Evolutionary conservation across 2,329 filamentous ascomycete species (phyloP).

Genomic region (Alternaria gaisen): DNA sequence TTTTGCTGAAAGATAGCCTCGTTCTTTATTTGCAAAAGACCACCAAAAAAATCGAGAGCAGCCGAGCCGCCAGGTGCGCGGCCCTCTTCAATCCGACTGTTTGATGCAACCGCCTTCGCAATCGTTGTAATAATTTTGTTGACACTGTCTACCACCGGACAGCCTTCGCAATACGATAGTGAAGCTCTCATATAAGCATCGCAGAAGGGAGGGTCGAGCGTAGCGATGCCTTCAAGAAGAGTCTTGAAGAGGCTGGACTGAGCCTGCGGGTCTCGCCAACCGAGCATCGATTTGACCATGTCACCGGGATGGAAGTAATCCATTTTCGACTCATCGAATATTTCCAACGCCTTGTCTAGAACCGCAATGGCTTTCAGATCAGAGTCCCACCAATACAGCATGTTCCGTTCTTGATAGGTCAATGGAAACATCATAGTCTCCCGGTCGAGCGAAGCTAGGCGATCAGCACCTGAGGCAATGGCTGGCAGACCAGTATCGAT

Average conservation of each 20-base stretch:
- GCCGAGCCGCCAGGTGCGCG: slow-evolving; percentile 33
- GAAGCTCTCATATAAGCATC: slow-evolving; percentile 47
- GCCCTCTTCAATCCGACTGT: slow-evolving; percentile 23
- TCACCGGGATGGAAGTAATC: slow-evolving; percentile 47
- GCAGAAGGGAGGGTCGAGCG: slow-evolving; percentile 34
- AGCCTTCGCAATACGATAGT: slow-evolving; percentile 42
- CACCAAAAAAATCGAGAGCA: slow-evolving; percentile 39
- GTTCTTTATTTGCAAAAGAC: slow-evolving; percentile 36
- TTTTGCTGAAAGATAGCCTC: slow-evolving; percentile 29
- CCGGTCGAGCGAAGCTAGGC: slow-evolving; percentile 32
- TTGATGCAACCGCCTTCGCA: slow-evolving; percentile 25
- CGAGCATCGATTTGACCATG: slow-evolving; percentile 45
- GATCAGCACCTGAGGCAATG: slow-evolving; percentile 22
- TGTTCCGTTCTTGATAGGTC: slow-evolving; percentile 28
- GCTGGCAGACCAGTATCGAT: slow-evolving; percentile 35
- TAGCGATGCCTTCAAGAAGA: slow-evolving; percentile 43
- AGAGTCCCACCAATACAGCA: slow-evolving; percentile 40
- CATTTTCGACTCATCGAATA: slow-evolving; percentile 41
- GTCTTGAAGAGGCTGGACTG: slow-evolving; percentile 34
- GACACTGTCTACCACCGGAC: slow-evolving; percentile 23
- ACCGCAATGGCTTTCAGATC: slow-evolving; percentile 41
- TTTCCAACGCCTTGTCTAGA: slow-evolving; percentile 48
- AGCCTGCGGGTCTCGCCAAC: slow-evolving; percentile 23
- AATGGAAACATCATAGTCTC: slow-evolving; percentile 40
- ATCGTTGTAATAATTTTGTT: slow-evolving; percentile 32